Evolutionary conservation across 2,329 filamentous ascomycete species (phyloP).

Genomic region (Mycosphaerella sp.): DNA sequence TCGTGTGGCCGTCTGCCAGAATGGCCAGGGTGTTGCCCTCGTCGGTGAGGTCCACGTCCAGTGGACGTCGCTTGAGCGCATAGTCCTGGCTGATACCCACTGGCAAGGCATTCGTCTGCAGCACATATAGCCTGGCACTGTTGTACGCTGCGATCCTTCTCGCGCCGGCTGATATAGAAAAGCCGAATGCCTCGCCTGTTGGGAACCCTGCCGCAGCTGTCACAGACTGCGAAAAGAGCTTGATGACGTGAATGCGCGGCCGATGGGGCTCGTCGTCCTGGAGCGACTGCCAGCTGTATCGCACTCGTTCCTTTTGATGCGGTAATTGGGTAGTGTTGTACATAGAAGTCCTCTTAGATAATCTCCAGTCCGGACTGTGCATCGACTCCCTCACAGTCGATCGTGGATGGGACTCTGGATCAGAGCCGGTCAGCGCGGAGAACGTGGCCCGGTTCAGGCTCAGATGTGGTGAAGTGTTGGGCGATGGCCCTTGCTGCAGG

Average conservation of each 20-base stretch:
- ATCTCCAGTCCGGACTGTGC: conserved; percentile 14
- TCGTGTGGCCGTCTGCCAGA: conserved; percentile 71
- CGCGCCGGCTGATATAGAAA: conserved; percentile 69
- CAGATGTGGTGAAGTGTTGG: conserved; percentile 7
- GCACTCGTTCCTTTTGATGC: conserved; percentile 29
- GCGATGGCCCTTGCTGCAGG: conserved; percentile 14
- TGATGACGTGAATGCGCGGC: conserved; percentile 51
- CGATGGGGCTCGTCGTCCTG: conserved; percentile 34
- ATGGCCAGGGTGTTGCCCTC: conserved; percentile 70
- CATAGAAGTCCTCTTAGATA: conserved; percentile 18
- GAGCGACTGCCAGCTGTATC: conserved; percentile 36
- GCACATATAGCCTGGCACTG: conserved; percentile 74
- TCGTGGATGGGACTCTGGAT: conserved; percentile 8
- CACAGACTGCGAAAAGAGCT: conserved; percentile 74
- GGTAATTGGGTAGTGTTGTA: conserved; percentile 27
- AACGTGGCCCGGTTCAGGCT: conserved; percentile 7
- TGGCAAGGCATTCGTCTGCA: conserved; percentile 58
- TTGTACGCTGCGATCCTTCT: conserved; percentile 73
- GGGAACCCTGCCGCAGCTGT: conserved; percentile 69
- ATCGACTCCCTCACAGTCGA: conserved; percentile 18
- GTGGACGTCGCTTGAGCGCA: conserved; percentile 68
- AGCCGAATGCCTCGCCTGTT: conserved; percentile 67
- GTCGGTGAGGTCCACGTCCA: conserved; percentile 70
- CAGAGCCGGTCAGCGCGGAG: conserved; percentile 10
- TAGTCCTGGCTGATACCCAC: conserved; percentile 63